These are phyloP conservation scores for Cucumis variabilis DNA, from an alignment of 331 rosid genomes.

Conservation along the genomic window DNA sequence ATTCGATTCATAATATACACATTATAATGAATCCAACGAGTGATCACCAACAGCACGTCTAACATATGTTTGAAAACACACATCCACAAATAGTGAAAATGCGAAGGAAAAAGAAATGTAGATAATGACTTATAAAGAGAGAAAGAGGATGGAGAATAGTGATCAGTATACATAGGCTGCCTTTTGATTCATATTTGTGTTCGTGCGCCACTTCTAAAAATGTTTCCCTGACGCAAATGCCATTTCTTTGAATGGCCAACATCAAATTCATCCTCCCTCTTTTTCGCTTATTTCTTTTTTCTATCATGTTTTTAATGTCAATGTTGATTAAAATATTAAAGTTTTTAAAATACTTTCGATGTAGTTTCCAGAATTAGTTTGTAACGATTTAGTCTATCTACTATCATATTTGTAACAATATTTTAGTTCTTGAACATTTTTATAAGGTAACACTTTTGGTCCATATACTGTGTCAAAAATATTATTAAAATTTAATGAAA, in stretches of 20 bases:
- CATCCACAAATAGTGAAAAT: background rate
- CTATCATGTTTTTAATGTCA: background rate
- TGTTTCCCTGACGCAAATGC: background rate
- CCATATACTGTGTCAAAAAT: too few species aligned
- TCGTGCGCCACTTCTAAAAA: background rate
- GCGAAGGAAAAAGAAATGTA: background rate
- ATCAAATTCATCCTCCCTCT: background rate
- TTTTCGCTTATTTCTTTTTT: background rate
- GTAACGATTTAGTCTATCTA: too few species aligned
- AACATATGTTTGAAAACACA: background rate
- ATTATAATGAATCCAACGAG: background rate
- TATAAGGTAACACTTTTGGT: too few species aligned
- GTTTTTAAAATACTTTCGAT: too few species aligned
- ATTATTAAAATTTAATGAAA: too few species aligned
- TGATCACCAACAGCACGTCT: background rate
- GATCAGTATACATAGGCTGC: background rate
- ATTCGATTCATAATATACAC: background rate
- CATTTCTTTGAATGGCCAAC: slow-evolving; percentile 3
- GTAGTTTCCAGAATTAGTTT: too few species aligned
- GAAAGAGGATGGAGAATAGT: background rate
- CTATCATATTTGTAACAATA: too few species aligned
- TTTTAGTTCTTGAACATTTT: too few species aligned
- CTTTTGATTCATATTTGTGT: background rate
- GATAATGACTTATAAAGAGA: background rate
- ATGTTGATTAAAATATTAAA: too few species aligned